These are phyloP conservation scores for Phytophthora tentaculata DNA, from an alignment of 352 stramenopile genomes.

Conservation along the genomic window DNA sequence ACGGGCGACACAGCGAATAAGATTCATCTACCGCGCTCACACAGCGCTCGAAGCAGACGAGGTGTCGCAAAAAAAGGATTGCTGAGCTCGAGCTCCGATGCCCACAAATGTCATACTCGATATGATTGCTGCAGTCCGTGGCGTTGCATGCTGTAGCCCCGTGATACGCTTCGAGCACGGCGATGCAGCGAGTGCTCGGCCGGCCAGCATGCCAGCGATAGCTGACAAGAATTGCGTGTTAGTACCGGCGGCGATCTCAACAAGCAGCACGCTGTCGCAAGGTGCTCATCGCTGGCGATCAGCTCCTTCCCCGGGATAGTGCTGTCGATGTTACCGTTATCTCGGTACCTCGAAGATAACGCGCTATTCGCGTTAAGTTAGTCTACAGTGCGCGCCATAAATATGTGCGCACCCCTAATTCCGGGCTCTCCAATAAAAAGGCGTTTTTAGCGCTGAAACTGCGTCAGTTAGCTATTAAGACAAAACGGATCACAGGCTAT, in stretches of 20 bases:
- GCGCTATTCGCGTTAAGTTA: too few relatives aligned
- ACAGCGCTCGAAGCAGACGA: slow-evolving; percentile 24
- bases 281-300: slow-evolving; percentile 15
- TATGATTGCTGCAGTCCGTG: background rate
- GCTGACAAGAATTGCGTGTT: background rate
- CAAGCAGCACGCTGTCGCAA: slow-evolving; percentile 21
- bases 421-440: too few relatives aligned
- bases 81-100: slow-evolving; percentile 13
- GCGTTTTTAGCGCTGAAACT: too few relatives aligned
- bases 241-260: background rate
- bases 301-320: background rate
- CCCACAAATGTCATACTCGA: background rate
- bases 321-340: too few relatives aligned
- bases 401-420: too few relatives aligned
- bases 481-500: too few relatives aligned
- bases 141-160: background rate
- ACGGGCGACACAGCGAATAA: slow-evolving; percentile 17
- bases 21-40: slow-evolving; percentile 19
- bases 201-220: background rate
- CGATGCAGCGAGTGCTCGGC: slow-evolving; percentile 10
- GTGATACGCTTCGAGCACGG: background rate
- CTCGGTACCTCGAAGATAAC: too few relatives aligned
- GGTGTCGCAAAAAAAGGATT: slow-evolving; percentile 13
- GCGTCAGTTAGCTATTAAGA: too few relatives aligned
- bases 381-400: too few relatives aligned